Percentiles rank a stretch among this genome's conserved stretches.
Conservation (phyloP, 1,284 basidiomycete genomes). For the Heterobasidion annosum region DNA sequence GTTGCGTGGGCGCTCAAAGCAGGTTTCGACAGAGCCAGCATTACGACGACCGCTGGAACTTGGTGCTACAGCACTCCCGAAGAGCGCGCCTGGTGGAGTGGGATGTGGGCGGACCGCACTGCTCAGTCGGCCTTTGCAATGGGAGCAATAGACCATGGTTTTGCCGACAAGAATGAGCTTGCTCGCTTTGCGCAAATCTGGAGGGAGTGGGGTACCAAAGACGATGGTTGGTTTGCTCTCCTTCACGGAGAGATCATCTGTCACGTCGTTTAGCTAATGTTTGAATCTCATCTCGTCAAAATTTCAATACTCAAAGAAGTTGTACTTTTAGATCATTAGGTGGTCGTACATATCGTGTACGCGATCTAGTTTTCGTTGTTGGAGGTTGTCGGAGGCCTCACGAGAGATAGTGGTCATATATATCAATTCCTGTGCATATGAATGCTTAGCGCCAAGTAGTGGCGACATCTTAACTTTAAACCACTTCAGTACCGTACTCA, state of each 20-base stretch:
- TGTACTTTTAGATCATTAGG: too few relatives aligned
- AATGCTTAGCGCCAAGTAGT: too few relatives aligned
- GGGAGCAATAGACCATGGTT: conserved; percentile 18
- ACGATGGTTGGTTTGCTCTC: conserved; percentile 25
- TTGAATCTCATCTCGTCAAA: too few relatives aligned
- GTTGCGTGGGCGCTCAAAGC: conserved; percentile 21
- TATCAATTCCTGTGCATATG: too few relatives aligned
- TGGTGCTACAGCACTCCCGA: conserved; percentile 26
- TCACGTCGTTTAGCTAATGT: not conserved
- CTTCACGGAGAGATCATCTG: conserved; percentile 25
- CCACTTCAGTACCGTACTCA: too few relatives aligned
- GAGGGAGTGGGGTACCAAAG: conserved; percentile 20
- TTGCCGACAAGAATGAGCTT: conserved; percentile 18
- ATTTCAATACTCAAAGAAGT: too few relatives aligned
- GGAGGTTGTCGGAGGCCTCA: too few relatives aligned
- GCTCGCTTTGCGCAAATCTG: conserved; percentile 17
- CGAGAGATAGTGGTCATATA: too few relatives aligned
- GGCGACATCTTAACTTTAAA: too few relatives aligned
- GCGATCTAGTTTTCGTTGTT: too few relatives aligned
- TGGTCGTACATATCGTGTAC: too few relatives aligned
- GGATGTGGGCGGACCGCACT: conserved; percentile 24
- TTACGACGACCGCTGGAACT: conserved; percentile 18
- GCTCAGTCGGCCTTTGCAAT: conserved; percentile 20
- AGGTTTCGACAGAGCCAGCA: conserved; percentile 16
- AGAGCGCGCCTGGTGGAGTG: conserved; percentile 25